These are phyloP conservation scores for Globisporangium sylvaticum DNA, from an alignment of 352 stramenopile genomes.

Conservation along the genomic window DNA sequence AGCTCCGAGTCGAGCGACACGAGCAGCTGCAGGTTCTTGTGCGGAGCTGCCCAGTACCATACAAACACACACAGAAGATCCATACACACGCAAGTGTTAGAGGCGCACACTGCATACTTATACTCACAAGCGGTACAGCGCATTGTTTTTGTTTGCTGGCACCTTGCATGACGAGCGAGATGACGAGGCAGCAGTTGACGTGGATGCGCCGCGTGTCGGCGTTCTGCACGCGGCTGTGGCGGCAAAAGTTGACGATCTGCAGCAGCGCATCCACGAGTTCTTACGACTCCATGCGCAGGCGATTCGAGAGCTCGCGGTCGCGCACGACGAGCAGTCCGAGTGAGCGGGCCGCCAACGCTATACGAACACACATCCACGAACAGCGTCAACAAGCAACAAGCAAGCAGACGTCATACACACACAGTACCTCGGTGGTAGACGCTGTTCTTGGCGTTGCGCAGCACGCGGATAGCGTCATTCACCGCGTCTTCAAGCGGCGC, in stretches of 20 bases:
- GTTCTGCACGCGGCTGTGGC: constrained; percentile 38
- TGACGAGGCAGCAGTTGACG: constrained; percentile 82
- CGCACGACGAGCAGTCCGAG: constrained; percentile 61
- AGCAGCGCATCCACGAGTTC: constrained; percentile 71
- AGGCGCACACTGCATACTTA: background rate
- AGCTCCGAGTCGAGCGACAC: constrained; percentile 70
- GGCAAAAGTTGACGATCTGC: constrained; percentile 63
- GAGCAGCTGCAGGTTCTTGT: constrained; percentile 37
- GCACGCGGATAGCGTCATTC: constrained; percentile 31
- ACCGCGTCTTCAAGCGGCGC: constrained; percentile 12
- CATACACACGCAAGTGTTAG: background rate
- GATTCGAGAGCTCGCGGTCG: constrained; percentile 28
- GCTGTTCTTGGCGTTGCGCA: constrained; percentile 65
- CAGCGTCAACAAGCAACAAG: background rate
- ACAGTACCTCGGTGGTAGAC: constrained; percentile 53
- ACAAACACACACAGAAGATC: too few relatives aligned
- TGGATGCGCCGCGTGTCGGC: constrained; percentile 62
- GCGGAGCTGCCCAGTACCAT: constrained; percentile 16
- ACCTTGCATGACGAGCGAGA: constrained; percentile 80
- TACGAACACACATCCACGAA: constrained; percentile 10
- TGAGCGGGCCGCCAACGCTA: constrained; percentile 57
- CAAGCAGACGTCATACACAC: background rate
- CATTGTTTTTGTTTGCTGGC: background rate
- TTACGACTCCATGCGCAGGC: constrained; percentile 55
- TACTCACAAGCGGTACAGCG: background rate